These are phyloP conservation scores for Lophium mytilinum DNA, from an alignment of 495 filamentous ascomycete species.

Conservation along the genomic window DNA sequence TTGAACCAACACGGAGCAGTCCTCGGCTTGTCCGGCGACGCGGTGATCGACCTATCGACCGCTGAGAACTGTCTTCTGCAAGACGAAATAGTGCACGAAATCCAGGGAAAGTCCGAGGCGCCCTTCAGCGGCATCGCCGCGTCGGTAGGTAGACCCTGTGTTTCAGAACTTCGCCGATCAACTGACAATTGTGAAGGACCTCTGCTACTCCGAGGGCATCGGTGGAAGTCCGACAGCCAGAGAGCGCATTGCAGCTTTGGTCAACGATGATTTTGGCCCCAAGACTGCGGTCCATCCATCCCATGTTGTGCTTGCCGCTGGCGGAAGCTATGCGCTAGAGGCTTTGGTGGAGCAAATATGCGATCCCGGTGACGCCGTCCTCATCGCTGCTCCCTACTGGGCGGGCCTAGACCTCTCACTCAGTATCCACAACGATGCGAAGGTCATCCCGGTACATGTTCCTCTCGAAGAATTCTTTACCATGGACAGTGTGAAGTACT, in stretches of 20 bases:
- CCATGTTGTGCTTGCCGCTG: conserved; percentile 35
- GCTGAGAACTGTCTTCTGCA: conserved; percentile 33
- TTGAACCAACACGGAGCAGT: neutral
- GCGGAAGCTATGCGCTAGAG: conserved; percentile 33
- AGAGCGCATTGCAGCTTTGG: conserved; percentile 29
- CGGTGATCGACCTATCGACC: conserved; percentile 27
- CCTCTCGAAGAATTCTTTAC: conserved; percentile 5
- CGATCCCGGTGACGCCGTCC: conserved; percentile 39
- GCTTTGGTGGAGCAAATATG: conserved; percentile 38
- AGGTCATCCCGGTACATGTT: conserved; percentile 3
- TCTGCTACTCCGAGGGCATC: conserved; percentile 30
- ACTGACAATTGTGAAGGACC: conserved; percentile 18
- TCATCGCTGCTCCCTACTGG: conserved; percentile 38
- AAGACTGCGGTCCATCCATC: conserved; percentile 29
- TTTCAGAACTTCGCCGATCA: neutral
- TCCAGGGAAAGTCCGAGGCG: neutral
- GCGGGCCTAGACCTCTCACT: conserved; percentile 18
- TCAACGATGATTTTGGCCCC: conserved; percentile 37
- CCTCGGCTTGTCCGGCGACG: neutral
- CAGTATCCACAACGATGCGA: neutral
- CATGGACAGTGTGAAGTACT: conserved; percentile 3
- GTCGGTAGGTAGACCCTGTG: neutral
- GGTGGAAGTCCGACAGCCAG: conserved; percentile 29
- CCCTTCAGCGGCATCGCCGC: neutral
- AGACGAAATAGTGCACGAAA: conserved; percentile 16